phyloP scores from a whole-genome alignment of 352 stramenopile genomes.

The Pilasporangium apinafurcum region DNA sequence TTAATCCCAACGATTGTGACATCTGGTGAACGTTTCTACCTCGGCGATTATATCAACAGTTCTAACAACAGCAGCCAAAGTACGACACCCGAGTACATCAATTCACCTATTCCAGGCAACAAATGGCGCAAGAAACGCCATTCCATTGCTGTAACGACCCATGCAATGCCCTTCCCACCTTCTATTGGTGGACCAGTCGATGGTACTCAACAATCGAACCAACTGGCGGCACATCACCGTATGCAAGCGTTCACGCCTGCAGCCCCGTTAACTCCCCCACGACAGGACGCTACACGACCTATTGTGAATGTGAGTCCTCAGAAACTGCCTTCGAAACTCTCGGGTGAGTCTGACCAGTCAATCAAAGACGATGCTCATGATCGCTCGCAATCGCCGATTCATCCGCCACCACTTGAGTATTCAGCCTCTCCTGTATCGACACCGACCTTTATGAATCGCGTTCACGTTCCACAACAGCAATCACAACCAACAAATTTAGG shows the following conservation, averaged over 20 bases:
- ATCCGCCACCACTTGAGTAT: slow-evolving; percentile 21
- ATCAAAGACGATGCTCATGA: slow-evolving; percentile 2
- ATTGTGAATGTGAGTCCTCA: slow-evolving; percentile 12
- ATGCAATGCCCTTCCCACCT: slow-evolving; percentile 8
- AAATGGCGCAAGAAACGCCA: slow-evolving; percentile 44
- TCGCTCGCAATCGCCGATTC: neutral
- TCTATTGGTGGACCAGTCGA: no score
- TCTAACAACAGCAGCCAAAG: neutral
- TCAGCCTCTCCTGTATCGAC: slow-evolving; percentile 21
- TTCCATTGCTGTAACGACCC: slow-evolving; percentile 44
- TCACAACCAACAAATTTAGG: slow-evolving; percentile 1
- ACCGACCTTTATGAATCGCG: slow-evolving; percentile 2
- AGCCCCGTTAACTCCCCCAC: slow-evolving; percentile 10
- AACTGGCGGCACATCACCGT: no score
- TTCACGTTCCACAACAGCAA: slow-evolving; percentile 6
- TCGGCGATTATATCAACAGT: slow-evolving; percentile 8
- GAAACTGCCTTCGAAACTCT: slow-evolving; percentile 10
- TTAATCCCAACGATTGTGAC: slow-evolving; percentile 31
- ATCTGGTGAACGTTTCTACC: neutral
- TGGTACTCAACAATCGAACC: no score
- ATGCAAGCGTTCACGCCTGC: slow-evolving; percentile 15
- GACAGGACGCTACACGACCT: slow-evolving; percentile 7
- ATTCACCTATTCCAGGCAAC: slow-evolving; percentile 37
- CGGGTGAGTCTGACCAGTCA: slow-evolving; percentile 11
- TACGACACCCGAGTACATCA: slow-evolving; percentile 41